Conservation (phyloP, 768 basidiomycete genomes). For the Boletus sp. region DNA sequence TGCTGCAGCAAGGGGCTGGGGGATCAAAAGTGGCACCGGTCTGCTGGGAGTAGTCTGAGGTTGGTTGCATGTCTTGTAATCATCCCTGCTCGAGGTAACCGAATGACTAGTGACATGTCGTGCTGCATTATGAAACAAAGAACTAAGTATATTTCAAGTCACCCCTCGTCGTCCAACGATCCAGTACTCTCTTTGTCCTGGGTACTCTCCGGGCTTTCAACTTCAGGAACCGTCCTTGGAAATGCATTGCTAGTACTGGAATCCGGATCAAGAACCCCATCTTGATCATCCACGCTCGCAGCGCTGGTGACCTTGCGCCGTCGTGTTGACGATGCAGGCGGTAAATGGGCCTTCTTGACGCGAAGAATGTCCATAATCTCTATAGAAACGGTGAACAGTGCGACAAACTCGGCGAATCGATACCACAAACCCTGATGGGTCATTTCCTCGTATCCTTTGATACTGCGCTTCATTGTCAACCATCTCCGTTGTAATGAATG, state of each 20-base stretch:
- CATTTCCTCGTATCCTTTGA: slow-evolving; percentile 80
- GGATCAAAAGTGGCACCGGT: slow-evolving; percentile 61
- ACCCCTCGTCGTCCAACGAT: slow-evolving; percentile 21
- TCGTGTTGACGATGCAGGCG: slow-evolving; percentile 35
- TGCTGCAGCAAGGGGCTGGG: slow-evolving; percentile 66
- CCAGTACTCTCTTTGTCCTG: slow-evolving; percentile 16
- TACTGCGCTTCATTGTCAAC: slow-evolving; percentile 72
- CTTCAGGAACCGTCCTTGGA: slow-evolving; percentile 22
- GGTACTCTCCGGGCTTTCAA: slow-evolving; percentile 6
- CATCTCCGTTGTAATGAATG: slow-evolving; percentile 77
- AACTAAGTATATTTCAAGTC: slow-evolving; percentile 1
- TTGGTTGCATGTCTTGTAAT: not conserved
- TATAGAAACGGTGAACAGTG: slow-evolving; percentile 27
- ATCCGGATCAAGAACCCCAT: slow-evolving; percentile 25
- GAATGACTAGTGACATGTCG: not conserved
- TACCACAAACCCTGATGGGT: slow-evolving; percentile 60
- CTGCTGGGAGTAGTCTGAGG: slow-evolving; percentile 61
- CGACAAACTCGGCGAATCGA: not conserved
- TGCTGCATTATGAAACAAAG: slow-evolving; percentile 1
- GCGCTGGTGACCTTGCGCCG: slow-evolving; percentile 55
- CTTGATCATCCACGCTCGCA: slow-evolving; percentile 43
- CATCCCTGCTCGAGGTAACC: not conserved
- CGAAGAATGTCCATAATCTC: slow-evolving; percentile 82
- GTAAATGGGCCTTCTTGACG: slow-evolving; percentile 65
- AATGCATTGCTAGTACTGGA: slow-evolving; percentile 20